phyloP scores from a whole-genome alignment of 108 stramenopile genomes.

The Cyclostephanos invisitatus region DNA sequence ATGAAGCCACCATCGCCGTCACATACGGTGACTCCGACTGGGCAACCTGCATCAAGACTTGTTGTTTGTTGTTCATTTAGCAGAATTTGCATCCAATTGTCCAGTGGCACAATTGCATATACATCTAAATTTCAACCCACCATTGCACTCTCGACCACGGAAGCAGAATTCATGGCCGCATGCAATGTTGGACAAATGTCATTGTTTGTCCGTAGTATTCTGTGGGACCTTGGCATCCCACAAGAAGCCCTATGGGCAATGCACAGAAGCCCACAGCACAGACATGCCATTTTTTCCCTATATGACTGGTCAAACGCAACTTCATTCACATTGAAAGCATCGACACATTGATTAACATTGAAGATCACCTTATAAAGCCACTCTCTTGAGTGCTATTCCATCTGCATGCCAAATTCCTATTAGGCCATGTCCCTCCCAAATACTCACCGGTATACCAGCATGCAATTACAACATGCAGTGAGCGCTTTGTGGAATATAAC shows the following conservation, averaged over 20 bases:
- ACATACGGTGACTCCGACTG: too few species aligned
- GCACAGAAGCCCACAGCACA: constrained; percentile 11
- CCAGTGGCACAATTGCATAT: background rate
- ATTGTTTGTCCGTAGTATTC: constrained; percentile 32
- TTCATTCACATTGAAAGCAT: background rate
- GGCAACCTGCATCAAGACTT: too few species aligned
- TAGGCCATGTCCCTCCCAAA: too few species aligned
- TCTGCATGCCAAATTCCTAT: too few species aligned
- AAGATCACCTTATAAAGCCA: background rate
- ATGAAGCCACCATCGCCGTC: background rate
- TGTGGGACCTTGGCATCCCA: constrained; percentile 36
- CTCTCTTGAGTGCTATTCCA: too few species aligned
- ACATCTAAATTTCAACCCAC: background rate
- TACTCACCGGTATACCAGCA: too few species aligned
- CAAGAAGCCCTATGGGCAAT: constrained; percentile 5
- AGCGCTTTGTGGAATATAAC: too few species aligned
- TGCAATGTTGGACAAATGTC: constrained; percentile 31
- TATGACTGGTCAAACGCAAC: constrained; percentile 21
- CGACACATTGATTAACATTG: background rate
- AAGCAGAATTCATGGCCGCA: background rate
- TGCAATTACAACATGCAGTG: too few species aligned
- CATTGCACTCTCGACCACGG: too few species aligned
- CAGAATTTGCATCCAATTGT: constrained; percentile 24
- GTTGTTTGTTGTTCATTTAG: constrained; percentile 1
- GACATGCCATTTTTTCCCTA: constrained; percentile 17